Conservation (phyloP, 768 basidiomycete genomes). For the Tulasnella sp. region DNA sequence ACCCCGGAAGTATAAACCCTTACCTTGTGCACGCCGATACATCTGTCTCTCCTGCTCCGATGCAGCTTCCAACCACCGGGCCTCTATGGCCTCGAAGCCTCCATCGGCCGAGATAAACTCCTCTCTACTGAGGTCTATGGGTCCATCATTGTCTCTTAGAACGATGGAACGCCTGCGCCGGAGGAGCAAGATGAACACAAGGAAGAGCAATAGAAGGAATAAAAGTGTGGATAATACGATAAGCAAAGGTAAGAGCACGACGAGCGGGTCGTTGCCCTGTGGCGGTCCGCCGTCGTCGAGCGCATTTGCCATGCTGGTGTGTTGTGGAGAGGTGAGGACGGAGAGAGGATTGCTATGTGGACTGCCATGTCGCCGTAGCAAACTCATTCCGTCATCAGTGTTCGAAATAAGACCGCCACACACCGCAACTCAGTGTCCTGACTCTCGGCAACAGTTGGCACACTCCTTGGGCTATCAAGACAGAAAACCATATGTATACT, state of each 20-base stretch:
- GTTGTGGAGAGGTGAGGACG: too few species aligned
- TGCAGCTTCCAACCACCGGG: slow-evolving; percentile 83
- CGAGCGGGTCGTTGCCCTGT: slow-evolving; percentile 35
- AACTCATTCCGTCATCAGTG: too few species aligned
- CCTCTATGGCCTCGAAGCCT: slow-evolving; percentile 84
- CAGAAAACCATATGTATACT: too few species aligned
- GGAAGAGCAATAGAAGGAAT: slow-evolving; percentile 83
- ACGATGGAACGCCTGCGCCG: slow-evolving; percentile 65
- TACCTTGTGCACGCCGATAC: slow-evolving; percentile 84
- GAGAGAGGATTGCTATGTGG: too few species aligned
- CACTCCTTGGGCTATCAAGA: too few species aligned
- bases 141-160: slow-evolving; percentile 79
- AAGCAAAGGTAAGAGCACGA: slow-evolving; percentile 85
- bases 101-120: slow-evolving; percentile 87
- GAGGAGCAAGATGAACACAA: slow-evolving; percentile 78
- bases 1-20: slow-evolving; percentile 21
- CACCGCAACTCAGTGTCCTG: too few species aligned
- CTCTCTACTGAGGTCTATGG: slow-evolving; percentile 84
- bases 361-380: too few species aligned
- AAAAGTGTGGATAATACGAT: slow-evolving; percentile 89
- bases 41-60: slow-evolving; percentile 51
- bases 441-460: too few species aligned
- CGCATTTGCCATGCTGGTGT: too few species aligned
- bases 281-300: too few species aligned
- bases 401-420: too few species aligned